Base-by-base conservation (phyloP, 441 rosid genomes). In the Geranium incanum region DNA sequence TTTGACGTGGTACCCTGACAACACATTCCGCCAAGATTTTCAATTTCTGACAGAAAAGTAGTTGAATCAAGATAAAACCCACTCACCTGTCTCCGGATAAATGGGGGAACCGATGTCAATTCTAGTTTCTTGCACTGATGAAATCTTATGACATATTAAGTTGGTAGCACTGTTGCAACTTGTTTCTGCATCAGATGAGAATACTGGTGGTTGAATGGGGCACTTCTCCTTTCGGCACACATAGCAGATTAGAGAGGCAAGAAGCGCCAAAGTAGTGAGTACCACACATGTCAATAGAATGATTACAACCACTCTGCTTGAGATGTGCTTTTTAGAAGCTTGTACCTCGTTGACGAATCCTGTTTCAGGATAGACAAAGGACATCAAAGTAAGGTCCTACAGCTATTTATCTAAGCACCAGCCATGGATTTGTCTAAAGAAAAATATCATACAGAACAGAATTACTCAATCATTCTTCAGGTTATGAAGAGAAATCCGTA, bases 91-190 rank as follows among this genome's bases (percentile, higher is more conserved):
- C 64, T 59, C 64, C 19, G 64, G 77, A 69, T 72, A 73, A 68
- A 79, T 64, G 11, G 81, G 83, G n/a, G 87, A 82, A 74, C 81
- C 73, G 18, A 83, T 76, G 66, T 77, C 79, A 75, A 66, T 68
- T 68, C 76, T 80, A 37, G 79, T 71, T 78, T 80, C 90, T 33
- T 80, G 82, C 21, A 76, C 75, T 21, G 89, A 84, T 16, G 85
- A 80, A 75, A 75, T 80, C 80, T 77, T 86, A 12, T 71, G 84
- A 74, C 78, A 84, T 75, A 94, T 85, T 70, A 94, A 86, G 86
- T 89, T 86, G 39, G 91, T 77, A 72, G 87, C 86, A 79, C 99
- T 94, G 28, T 81, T 84, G 90, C 80, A 90, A 74, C 97, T 90
- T 4, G 87, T 78, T 73, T 87, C 95, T 78, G 78, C 88, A 77